Percentiles rank a stretch among this genome's conserved stretches.
These are phyloP conservation scores for Auriscalpium vulgare DNA, from an alignment of 768 basidiomycete genomes.

Conservation along the genomic window DNA sequence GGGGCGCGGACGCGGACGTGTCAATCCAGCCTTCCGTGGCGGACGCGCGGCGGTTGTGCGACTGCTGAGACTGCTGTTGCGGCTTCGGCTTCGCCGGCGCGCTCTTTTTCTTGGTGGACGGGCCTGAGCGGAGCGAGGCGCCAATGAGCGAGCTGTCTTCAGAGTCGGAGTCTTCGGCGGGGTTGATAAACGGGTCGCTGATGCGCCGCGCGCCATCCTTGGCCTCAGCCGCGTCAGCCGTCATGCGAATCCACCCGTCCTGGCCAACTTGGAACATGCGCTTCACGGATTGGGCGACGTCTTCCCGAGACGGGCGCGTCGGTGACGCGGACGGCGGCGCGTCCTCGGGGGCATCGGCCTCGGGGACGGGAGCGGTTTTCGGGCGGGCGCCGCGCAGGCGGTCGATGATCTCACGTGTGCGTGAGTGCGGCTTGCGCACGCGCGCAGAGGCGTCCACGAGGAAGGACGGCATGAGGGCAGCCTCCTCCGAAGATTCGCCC, in stretches of 20 bases:
- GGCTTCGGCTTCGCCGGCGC: neutral
- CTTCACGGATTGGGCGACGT: slow-evolving; percentile 10
- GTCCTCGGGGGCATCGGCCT: slow-evolving; percentile 26
- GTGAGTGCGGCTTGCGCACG: slow-evolving; percentile 39
- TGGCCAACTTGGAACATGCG: slow-evolving; percentile 13
- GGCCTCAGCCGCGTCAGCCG: slow-evolving; percentile 3
- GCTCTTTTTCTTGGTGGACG: slow-evolving; percentile 5
- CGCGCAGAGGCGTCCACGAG: slow-evolving; percentile 23
- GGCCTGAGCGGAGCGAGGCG: neutral
- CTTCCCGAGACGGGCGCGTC: slow-evolving; percentile 2
- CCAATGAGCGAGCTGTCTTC: slow-evolving; percentile 5
- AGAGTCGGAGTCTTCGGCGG: slow-evolving; percentile 7
- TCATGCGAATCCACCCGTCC: slow-evolving; percentile 15
- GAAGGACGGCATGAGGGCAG: slow-evolving; percentile 26
- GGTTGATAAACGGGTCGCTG: slow-evolving; percentile 1
- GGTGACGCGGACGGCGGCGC: neutral
- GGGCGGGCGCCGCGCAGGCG: slow-evolving; percentile 27
- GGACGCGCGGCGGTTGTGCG: slow-evolving; percentile 2
- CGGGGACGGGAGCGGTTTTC: neutral
- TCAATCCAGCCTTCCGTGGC: neutral
- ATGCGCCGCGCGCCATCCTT: neutral
- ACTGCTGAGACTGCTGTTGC: no score
- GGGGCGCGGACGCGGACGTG: no score
- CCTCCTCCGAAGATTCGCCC: slow-evolving; percentile 7
- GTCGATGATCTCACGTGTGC: slow-evolving; percentile 54